Evolutionary conservation across 148 eudicot genomes (phyloP), one percentile per base, ranked within the genome.

Genomic region (Rhododendron ovatum): DNA sequence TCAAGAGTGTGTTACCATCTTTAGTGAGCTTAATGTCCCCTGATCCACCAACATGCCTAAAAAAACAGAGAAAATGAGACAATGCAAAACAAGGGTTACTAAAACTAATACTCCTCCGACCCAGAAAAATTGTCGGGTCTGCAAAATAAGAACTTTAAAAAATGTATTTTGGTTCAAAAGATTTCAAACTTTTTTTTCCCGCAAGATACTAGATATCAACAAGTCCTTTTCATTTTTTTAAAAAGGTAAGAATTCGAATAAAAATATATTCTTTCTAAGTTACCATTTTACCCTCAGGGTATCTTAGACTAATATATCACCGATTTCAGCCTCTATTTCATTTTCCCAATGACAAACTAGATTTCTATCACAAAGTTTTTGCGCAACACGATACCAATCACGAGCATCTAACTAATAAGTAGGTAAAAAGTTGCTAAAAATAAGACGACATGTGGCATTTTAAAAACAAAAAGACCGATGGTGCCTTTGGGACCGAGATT

Each of bases 401-500:
- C 15, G 14, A 28, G 74, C 74, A 67, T 67, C 15, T 67, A 67
- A 67, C 35, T 11, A 24, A 5, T 20, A 20, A 59, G 8, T 9
- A 9, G 5, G 14, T 26, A 67, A 67, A 11, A 2, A 10, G 73
- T 67, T 2, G 73, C 33, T 63, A 26, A 67, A 10, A 67, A 67
- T 9, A 63, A 63, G 67, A 7, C 3, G 24, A 55, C 22, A 8
- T 63, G 30, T 8, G 8, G 71, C 71, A 24, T 24, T 63, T 63
- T 63, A 24, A 2, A 63, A 26, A 3, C 17, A 9, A 61, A n/a
- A 63, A 10, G 24, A 17, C 83, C n/a, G 87, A 95, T 96, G 89
- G 99, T 96, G 89, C 98, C 99, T 87, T 94, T 95, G 45, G 99
- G 99, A n/a, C 99, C 99, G 55, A 97, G 98, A 88, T 97, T 97